These are phyloP conservation scores for Sugiyamaella qingdaonensis DNA, from an alignment of 805 yeast species.

Conservation along the genomic window DNA sequence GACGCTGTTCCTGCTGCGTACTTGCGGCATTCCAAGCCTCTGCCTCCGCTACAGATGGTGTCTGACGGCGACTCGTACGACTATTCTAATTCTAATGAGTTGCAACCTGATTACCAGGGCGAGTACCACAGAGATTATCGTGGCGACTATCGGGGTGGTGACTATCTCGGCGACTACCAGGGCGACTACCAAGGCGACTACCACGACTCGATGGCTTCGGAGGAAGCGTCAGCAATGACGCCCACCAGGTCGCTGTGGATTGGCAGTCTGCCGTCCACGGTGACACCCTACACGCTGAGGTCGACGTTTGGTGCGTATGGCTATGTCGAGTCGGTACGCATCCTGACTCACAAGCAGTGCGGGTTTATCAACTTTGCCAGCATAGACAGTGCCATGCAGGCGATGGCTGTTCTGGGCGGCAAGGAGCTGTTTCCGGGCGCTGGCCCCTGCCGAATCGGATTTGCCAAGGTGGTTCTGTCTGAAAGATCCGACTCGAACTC, in stretches of 20 bases:
- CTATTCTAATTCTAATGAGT: no score
- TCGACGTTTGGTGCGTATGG: constrained; percentile 65
- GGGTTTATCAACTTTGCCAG: constrained; percentile 71
- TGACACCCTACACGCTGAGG: constrained; percentile 51
- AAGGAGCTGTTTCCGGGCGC: constrained; percentile 78
- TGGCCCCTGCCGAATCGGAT: constrained; percentile 69
- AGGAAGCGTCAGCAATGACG: constrained; percentile 51
- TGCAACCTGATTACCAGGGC: no score
- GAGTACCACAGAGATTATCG: constrained; percentile 3
- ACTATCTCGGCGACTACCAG: neutral
- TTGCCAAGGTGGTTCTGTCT: constrained; percentile 57
- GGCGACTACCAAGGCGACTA: constrained; percentile 22
- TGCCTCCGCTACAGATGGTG: neutral
- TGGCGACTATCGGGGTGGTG: no score
- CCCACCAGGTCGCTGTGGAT: constrained; percentile 68
- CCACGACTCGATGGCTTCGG: constrained; percentile 24
- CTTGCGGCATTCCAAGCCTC: neutral
- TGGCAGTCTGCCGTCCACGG: constrained; percentile 68
- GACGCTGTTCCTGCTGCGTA: neutral
- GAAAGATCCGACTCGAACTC: constrained; percentile 1
- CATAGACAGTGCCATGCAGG: constrained; percentile 71
- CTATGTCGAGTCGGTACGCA: constrained; percentile 52
- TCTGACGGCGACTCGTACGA: neutral
- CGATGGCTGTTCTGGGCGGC: constrained; percentile 74
- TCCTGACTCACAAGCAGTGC: constrained; percentile 42